These are phyloP conservation scores for Begonia peltatifolia DNA, from an alignment of 306 rosid genomes.

Conservation along the genomic window DNA sequence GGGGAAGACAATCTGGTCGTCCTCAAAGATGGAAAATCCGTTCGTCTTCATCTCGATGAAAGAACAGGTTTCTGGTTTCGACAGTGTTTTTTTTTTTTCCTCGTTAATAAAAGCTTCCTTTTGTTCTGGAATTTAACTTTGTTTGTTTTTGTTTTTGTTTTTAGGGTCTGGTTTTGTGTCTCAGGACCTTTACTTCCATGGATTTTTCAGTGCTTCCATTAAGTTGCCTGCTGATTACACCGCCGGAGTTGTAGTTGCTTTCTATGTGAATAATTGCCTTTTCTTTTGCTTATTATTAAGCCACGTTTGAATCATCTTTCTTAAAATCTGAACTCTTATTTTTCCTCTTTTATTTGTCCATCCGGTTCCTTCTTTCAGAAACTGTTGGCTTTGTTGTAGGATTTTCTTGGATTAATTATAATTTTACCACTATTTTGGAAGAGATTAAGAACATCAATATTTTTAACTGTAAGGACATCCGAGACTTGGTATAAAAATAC, in stretches of 20 bases:
- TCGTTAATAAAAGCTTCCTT: constrained; percentile 5
- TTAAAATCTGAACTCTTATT: too few relatives aligned
- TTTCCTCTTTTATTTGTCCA: too few relatives aligned
- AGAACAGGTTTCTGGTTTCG: constrained; percentile 43
- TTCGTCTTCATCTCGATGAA: constrained; percentile 69
- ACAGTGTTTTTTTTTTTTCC: background rate
- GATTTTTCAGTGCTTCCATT: constrained; percentile 54
- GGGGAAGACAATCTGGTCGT: constrained; percentile 61
- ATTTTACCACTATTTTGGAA: too few relatives aligned
- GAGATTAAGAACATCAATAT: too few relatives aligned
- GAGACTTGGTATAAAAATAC: too few relatives aligned
- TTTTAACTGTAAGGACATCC: too few relatives aligned
- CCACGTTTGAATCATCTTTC: too few relatives aligned
- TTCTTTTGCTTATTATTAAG: background rate
- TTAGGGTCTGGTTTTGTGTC: constrained; percentile 67
- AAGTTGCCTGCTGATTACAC: constrained; percentile 61
- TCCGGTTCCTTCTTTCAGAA: too few relatives aligned
- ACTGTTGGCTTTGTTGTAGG: too few relatives aligned
- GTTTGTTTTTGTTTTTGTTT: background rate
- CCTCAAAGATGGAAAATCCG: constrained; percentile 60
- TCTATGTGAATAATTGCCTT: constrained; percentile 53
- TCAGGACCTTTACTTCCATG: constrained; percentile 58
- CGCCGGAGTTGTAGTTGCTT: constrained; percentile 89
- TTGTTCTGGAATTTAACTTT: background rate
- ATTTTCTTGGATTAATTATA: too few relatives aligned